A percentile compares a stretch with the other conserved stretches of the same genome.
Evolutionary conservation across 345 rosid species (phyloP).

Genomic region (Ricinus communis): DNA sequence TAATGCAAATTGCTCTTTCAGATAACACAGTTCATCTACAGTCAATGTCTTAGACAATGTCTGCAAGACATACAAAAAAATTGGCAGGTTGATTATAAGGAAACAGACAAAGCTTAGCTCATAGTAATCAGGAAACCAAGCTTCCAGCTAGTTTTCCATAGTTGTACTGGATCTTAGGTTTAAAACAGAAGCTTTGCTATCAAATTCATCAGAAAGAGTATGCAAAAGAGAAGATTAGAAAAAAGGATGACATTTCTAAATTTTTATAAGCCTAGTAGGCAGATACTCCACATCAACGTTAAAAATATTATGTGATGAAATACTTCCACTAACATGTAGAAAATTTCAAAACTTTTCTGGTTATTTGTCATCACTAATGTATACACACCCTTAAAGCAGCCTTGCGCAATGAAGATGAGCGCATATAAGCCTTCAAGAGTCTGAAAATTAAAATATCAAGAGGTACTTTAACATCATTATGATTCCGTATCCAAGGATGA

Average conservation of each 20-base stretch:
- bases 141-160: too few species aligned
- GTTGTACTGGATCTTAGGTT: neutral
- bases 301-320: neutral
- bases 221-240: neutral
- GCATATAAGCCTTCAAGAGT: slow-evolving; percentile 77
- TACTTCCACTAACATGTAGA: neutral
- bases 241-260: neutral
- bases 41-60: slow-evolving; percentile 83
- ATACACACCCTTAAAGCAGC: slow-evolving; percentile 84
- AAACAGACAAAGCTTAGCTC: slow-evolving; percentile 1
- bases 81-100: neutral
- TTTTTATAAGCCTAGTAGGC: neutral
- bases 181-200: neutral
- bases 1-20: slow-evolving; percentile 71
- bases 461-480: slow-evolving; percentile 53
- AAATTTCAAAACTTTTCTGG: neutral
- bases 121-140: neutral
- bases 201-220: neutral
- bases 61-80: slow-evolving; percentile 40
- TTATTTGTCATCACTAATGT: neutral
- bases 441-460: slow-evolving; percentile 71
- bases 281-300: neutral
- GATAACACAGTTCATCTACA: slow-evolving; percentile 58
- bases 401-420: slow-evolving; percentile 81
- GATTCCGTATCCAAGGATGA: slow-evolving; percentile 84